Evolutionary conservation across 1,284 basidiomycete genomes (phyloP), one percentile per base, ranked within the genome.

Genomic region (Boletus coffeatus): DNA sequence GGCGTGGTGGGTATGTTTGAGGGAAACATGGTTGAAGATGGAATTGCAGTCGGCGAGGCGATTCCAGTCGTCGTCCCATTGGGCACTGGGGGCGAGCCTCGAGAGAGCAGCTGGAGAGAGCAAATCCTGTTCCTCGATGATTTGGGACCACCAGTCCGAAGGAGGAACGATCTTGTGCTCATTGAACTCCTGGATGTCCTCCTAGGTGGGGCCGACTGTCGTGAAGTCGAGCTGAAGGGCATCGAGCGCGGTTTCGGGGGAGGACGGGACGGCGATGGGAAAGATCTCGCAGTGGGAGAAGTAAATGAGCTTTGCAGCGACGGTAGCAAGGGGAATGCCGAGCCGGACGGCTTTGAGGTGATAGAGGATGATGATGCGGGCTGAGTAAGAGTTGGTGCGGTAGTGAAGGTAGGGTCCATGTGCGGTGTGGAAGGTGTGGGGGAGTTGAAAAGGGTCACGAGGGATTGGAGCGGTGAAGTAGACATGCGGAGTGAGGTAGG

Each of bases 291-390:
- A 77, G 18, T 84, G 80, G 2, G 85, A 77, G 60, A 88, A 82
- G 72, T 83, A 90, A 52, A 89, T 72, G 10, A 89, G 78, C 59
- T 84, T 85, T 1, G 89, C 88, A 0, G 86, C 82, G 32, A 80
- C 70, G 16, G 83, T 77, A 32, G 83, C 78, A 3, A 83, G 80
- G 0, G 88, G 87, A 0, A 78, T 69, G 60, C 76, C 67, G 41
- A 87, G 71, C 4, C 65, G 41, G 10, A 83, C 69, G 10, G 2
- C 5, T 8, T 70, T 64, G 55, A 77, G 67, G 39, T 76, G 74
- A 71, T 80, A 88, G 69, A 84, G 79, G 3, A 70, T 8, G 62
- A 76, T 68, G 5, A 46, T 21, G 59, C 66, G 65, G 46, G 67
- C 62, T 43, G 41, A 16, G 9, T 43, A 9, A 58, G 67, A 65